Base-by-base conservation (phyloP, 352 stramenopile species). In the Phytopythium aichiense region DNA sequence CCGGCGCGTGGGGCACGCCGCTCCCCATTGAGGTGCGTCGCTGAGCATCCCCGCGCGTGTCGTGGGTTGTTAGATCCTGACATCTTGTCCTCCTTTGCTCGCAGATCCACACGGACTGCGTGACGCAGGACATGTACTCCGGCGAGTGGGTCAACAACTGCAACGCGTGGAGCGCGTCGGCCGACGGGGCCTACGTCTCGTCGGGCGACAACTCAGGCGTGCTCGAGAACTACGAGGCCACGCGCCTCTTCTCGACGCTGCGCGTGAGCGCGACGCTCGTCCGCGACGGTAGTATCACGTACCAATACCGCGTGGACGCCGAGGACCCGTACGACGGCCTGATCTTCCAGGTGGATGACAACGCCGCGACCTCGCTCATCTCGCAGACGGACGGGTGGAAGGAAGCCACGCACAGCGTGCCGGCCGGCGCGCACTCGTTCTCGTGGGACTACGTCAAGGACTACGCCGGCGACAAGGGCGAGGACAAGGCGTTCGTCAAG, bases 381-480 rank as follows among this genome's bases (percentile, higher is more conserved):
- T 92, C 86, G 0, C 77, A 81, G 43, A 85, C 83, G 7, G 73
- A 91, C 48, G 86, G 79, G 0, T 94, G 84, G 83, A 69, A 81
- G 43, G 86, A 94, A 56, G 75, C 65, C 8, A 73, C 78, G 4
- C 82, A 84, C 28, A 58, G 76, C 12, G 81, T 94, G 2, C 57
- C 69, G 0, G 63, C 78, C 22, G 86, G 86, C 13, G 72, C 81
- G 11, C 86, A 94, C 58, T 81, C 81, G 20, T 77, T 94, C 57
- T 73, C 75, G 49, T 94, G 86, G 86, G 79, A 92, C 55, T 94
- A 90, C 61, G 80, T 85, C 20, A 94, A 92, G 66, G 80, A 92
- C 60, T 91, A 88, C 58, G 68, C 70, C 6, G 82, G 81, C 18
- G 86, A 94, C 64, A 72, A 66, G 7, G 86, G 86, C 22, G 71